A percentile compares a stretch with the other conserved stretches of the same genome.
phyloP scores from a whole-genome alignment of 2,329 filamentous ascomycete genomes.

The Trichophyton benhamiae region DNA sequence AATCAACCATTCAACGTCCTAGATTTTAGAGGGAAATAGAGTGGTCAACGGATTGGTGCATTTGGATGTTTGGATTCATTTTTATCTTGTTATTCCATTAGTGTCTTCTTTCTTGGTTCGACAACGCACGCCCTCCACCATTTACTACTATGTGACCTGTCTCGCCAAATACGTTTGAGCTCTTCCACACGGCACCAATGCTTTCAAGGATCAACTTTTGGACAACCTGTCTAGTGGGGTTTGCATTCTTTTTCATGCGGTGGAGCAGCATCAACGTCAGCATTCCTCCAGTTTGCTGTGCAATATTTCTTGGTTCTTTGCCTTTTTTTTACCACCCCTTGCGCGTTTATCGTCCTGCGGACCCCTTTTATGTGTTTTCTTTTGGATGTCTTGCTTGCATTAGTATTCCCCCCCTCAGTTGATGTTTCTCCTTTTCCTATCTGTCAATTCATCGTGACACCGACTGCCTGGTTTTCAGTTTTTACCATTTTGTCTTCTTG shows the following conservation, averaged over 20 bases:
- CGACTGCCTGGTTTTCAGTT: neutral
- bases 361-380: neutral
- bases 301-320: neutral
- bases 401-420: neutral
- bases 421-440: neutral
- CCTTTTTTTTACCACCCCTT: neutral
- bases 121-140: neutral
- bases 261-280: neutral
- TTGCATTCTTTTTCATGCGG: neutral
- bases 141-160: conserved; percentile 1
- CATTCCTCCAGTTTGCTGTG: neutral
- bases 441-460: neutral
- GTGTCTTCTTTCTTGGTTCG: neutral
- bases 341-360: neutral
- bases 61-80: conserved; percentile 4
- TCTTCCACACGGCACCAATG: neutral
- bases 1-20: conserved; percentile 12
- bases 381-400: neutral
- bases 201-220: neutral
- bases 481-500: neutral
- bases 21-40: conserved; percentile 11
- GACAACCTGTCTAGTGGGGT: neutral
- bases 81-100: neutral
- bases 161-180: neutral
- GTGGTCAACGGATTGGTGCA: conserved; percentile 8